Evolutionary conservation across 139 green algal species (phyloP).

Genomic region (Zygnema circumcarinatum): DNA sequence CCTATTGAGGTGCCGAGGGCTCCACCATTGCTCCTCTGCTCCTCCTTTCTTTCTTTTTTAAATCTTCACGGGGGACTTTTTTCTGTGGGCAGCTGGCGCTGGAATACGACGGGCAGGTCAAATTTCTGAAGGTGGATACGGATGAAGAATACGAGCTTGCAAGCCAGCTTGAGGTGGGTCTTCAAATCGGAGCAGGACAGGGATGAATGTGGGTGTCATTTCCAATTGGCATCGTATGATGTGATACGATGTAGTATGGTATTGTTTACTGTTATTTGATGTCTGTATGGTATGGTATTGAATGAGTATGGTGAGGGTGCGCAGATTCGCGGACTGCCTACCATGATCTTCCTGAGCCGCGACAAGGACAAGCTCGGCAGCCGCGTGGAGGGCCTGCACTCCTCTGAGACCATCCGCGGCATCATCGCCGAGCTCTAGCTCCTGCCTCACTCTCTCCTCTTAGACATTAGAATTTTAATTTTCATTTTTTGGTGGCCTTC

Average conservation of each 20-base stretch:
- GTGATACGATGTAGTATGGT: no score
- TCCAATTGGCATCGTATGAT: no score
- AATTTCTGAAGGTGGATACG: slow-evolving; percentile 92
- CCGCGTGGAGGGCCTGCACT: slow-evolving; percentile 88
- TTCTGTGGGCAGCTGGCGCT: slow-evolving; percentile 68
- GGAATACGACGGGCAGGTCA: slow-evolving; percentile 73
- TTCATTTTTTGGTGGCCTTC: no score
- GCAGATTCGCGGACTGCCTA: slow-evolving; percentile 94
- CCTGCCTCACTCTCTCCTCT: no score
- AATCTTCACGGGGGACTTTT: background rate
- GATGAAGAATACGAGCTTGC: slow-evolving; percentile 87
- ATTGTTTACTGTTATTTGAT: no score
- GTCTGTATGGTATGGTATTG: no score
- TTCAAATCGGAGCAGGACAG: no score
- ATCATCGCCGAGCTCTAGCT: slow-evolving; percentile 74
- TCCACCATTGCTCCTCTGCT: slow-evolving; percentile 1
- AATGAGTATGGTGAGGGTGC: no score
- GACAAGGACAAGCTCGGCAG: slow-evolving; percentile 85
- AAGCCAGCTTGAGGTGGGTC: slow-evolving; percentile 64
- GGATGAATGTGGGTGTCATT: no score
- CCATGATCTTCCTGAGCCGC: slow-evolving; percentile 90
- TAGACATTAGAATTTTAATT: no score
- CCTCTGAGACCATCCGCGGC: slow-evolving; percentile 79
- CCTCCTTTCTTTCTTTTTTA: slow-evolving; percentile 27
- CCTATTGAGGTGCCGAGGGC: no score